Percentiles rank a stretch among this genome's conserved stretches.
These are phyloP conservation scores for Fraxinus cuspidata DNA, from an alignment of 257 asterid species.

Conservation along the genomic window DNA sequence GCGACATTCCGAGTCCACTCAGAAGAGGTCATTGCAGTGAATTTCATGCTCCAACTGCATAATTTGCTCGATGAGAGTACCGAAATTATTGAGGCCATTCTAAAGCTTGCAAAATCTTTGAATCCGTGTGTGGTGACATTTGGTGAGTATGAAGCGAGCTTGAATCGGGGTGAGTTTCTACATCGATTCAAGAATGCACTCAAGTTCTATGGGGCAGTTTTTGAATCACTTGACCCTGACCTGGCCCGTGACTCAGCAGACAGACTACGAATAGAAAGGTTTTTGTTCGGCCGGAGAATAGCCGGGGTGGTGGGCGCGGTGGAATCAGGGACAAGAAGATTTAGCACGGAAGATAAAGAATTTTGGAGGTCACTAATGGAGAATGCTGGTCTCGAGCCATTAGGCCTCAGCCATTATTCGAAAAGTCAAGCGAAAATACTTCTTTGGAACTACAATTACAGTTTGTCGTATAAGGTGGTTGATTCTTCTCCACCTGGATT, in stretches of 20 bases:
- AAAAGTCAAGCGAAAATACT: constrained; percentile 82
- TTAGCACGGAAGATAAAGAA: constrained; percentile 78
- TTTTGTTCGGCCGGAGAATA: constrained; percentile 70
- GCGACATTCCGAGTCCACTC: constrained; percentile 64
- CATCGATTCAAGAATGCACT: constrained; percentile 74
- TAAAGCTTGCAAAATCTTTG: constrained; percentile 71
- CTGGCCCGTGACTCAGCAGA: constrained; percentile 70
- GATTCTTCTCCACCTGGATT: constrained; percentile 79
- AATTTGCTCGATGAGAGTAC: constrained; percentile 61
- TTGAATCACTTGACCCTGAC: constrained; percentile 82
- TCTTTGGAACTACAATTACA: constrained; percentile 77
- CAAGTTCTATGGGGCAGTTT: constrained; percentile 64
- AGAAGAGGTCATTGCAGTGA: constrained; percentile 67
- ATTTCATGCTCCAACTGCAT: constrained; percentile 87
- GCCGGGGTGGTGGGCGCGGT: constrained; percentile 63
- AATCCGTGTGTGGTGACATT: constrained; percentile 76
- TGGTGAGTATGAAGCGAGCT: constrained; percentile 75
- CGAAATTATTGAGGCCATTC: constrained; percentile 51
- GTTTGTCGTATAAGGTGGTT: constrained; percentile 58
- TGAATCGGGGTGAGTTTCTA: constrained; percentile 60
- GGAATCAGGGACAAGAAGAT: constrained; percentile 36
- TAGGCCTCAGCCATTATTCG: constrained; percentile 79
- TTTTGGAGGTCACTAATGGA: constrained; percentile 80
- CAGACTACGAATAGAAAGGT: constrained; percentile 59
- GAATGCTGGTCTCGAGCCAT: constrained; percentile 69